Conservation (phyloP, 108 stramenopile species). For the Poteriospumella lacustris region DNA sequence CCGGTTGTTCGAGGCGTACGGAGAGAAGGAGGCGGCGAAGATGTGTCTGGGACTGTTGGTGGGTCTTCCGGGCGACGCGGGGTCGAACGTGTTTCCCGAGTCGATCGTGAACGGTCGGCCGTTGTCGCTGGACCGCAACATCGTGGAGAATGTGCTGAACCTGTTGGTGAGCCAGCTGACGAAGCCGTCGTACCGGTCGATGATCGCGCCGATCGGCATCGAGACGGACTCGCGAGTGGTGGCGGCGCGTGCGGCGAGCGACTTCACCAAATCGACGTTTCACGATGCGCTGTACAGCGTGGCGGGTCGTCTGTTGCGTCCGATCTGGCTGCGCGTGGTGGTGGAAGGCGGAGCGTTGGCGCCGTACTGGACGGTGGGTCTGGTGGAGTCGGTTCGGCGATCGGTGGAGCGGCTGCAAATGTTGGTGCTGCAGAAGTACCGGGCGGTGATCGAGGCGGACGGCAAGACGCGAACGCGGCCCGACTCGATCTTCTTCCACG, state of each 20-base stretch:
- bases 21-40: slow-evolving; percentile 24
- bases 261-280: neutral
- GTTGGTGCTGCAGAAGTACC: neutral
- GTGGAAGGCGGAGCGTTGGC: neutral
- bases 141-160: neutral
- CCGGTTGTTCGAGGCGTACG: neutral
- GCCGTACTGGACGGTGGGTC: neutral
- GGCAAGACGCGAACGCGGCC: no score
- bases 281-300: slow-evolving; percentile 2
- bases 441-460: no score
- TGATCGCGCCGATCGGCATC: no score
- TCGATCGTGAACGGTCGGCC: neutral
- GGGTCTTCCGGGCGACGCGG: slow-evolving; percentile 38
- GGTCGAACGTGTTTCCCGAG: neutral
- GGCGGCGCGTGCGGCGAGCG: neutral
- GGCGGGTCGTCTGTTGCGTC: neutral
- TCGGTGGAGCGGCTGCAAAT: neutral
- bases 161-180: neutral
- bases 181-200: no score
- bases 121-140: neutral
- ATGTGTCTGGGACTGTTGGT: slow-evolving; percentile 46
- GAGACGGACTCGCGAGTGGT: neutral
- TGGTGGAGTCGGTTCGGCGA: neutral
- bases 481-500: no score
- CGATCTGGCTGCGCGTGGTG: slow-evolving; percentile 16